These are phyloP conservation scores for Phytopythium ostracodes DNA, from an alignment of 352 stramenopile species.

Conservation along the genomic window DNA sequence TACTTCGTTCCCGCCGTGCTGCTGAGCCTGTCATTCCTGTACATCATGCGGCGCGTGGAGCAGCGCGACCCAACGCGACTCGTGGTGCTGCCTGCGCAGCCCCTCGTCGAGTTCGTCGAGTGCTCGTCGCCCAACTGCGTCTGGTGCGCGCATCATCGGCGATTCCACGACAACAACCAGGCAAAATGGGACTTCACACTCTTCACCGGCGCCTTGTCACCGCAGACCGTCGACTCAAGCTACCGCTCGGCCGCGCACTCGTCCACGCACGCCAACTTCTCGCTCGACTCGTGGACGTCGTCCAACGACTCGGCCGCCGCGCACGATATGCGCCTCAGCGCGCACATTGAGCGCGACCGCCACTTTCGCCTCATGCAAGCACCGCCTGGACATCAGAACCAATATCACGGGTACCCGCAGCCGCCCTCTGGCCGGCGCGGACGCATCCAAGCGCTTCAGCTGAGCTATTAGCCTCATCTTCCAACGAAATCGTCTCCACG, in stretches of 20 bases:
- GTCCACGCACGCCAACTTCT: slow-evolving; percentile 36
- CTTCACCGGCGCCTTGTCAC: slow-evolving; percentile 43
- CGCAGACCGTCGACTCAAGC: slow-evolving; percentile 53
- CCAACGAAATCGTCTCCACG: too few species aligned
- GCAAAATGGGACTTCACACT: slow-evolving; percentile 63
- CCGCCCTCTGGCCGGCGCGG: slow-evolving; percentile 14
- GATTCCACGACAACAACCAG: slow-evolving; percentile 43
- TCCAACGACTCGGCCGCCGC: slow-evolving; percentile 15
- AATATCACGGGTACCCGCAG: slow-evolving; percentile 10
- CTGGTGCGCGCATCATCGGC: slow-evolving; percentile 69
- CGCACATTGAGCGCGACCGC: slow-evolving; percentile 18
- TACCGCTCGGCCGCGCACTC: slow-evolving; percentile 32
- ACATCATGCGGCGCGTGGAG: slow-evolving; percentile 73
- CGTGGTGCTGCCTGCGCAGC: slow-evolving; percentile 40
- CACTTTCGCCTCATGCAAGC: slow-evolving; percentile 23
- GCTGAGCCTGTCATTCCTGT: slow-evolving; percentile 59
- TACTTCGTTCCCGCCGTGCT: slow-evolving; percentile 48
- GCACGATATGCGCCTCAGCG: slow-evolving; percentile 7
- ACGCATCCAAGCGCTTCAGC: slow-evolving; percentile 18
- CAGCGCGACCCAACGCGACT: slow-evolving; percentile 49
- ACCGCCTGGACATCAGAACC: neutral
- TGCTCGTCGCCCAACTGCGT: slow-evolving; percentile 61
- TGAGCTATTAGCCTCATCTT: slow-evolving; percentile 8
- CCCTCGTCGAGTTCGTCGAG: slow-evolving; percentile 70
- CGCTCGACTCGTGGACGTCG: slow-evolving; percentile 34